Evolutionary conservation across 225 moss, liverwort and hornwort genomes (phyloP).

Genomic region (Physcomitrellopsis africana): DNA sequence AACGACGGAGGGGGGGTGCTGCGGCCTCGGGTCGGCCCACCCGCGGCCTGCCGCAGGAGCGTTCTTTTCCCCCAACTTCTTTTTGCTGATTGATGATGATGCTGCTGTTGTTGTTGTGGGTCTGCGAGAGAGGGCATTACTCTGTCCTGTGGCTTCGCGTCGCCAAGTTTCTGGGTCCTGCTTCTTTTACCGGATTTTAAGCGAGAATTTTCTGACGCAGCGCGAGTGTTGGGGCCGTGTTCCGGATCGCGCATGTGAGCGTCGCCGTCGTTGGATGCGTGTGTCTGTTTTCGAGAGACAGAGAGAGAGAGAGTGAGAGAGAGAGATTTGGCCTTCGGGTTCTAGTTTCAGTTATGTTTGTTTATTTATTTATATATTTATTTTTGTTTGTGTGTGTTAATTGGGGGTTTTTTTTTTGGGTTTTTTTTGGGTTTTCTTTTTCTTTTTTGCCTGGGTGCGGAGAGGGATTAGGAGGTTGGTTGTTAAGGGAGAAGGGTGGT

Average conservation of each 20-base stretch:
- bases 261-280: not conserved
- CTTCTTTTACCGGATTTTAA: constrained; percentile 25
- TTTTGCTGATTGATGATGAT: constrained; percentile 17
- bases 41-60: too few relatives aligned
- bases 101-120: constrained; percentile 22
- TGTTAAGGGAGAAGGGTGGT: not conserved
- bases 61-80: constrained; percentile 50
- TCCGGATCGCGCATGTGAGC: constrained; percentile 55
- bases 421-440: constrained; percentile 29
- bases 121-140: not conserved
- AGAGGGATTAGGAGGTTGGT: too few relatives aligned
- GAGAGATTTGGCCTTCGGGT: too few relatives aligned
- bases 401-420: constrained; percentile 1
- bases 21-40: too few relatives aligned
- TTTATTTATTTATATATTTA: too few relatives aligned
- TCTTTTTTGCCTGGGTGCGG: not conserved
- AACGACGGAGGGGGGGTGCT: constrained; percentile 22
- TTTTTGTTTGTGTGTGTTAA: too few relatives aligned
- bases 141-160: not conserved
- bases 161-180: not conserved
- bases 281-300: not conserved
- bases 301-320: too few relatives aligned
- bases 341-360: too few relatives aligned
- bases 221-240: not conserved
- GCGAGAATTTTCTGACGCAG: not conserved